Percentiles rank a stretch among this genome's conserved stretches.
Conservation (phyloP, 2,329 filamentous ascomycete genomes). For the Diaporthe sp. region DNA sequence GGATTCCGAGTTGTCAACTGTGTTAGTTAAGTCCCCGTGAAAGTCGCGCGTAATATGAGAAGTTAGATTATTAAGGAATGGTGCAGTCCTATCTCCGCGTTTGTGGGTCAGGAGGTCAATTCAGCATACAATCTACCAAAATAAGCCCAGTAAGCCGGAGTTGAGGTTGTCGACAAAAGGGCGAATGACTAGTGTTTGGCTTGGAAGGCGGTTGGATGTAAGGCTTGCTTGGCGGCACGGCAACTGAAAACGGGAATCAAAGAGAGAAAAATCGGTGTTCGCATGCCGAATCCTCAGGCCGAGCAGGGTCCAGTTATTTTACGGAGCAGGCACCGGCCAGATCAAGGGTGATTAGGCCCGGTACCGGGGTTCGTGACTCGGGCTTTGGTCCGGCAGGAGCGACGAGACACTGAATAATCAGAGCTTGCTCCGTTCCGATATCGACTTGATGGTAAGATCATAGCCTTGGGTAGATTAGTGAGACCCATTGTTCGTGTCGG, state of each 20-base stretch:
- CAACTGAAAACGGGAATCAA: neutral
- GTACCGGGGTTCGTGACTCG: slow-evolving; percentile 15
- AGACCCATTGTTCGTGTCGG: neutral
- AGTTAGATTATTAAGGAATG: neutral
- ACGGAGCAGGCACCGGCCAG: neutral
- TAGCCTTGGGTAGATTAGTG: neutral
- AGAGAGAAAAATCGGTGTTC: neutral
- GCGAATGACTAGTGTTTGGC: neutral
- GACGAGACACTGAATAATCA: neutral
- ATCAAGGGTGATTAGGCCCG: neutral
- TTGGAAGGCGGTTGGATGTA: neutral
- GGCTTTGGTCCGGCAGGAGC: neutral
- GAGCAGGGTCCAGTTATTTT: neutral
- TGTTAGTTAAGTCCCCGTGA: neutral
- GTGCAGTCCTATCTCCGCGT: neutral
- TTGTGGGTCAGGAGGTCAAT: neutral
- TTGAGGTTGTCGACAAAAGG: neutral
- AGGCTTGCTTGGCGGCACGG: neutral
- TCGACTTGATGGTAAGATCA: neutral
- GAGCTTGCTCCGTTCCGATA: neutral
- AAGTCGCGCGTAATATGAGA: neutral
- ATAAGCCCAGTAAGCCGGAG: neutral
- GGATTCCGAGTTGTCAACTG: neutral
- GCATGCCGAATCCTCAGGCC: neutral
- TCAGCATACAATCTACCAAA: neutral